Evolutionary conservation across 306 rosid species (phyloP).

Genomic region (Sechiopsis laciniata): DNA sequence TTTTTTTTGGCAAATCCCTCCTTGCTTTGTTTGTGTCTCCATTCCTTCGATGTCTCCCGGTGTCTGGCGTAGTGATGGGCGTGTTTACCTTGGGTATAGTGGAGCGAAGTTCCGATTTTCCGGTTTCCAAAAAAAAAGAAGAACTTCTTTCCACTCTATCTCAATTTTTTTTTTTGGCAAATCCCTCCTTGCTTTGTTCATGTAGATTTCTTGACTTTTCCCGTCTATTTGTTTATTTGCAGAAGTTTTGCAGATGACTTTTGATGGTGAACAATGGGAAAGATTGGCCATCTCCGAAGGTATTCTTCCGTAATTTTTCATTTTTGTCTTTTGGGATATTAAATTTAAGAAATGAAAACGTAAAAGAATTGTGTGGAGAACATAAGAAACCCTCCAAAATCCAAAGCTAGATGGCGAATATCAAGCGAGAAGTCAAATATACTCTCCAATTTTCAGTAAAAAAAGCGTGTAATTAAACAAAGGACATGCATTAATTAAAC

Average conservation of each 20-base stretch:
- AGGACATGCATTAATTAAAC: not conserved
- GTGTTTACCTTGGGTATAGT: no score
- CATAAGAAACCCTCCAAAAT: conserved; percentile 2
- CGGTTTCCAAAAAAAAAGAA: no score
- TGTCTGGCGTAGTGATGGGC: no score
- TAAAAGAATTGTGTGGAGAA: not conserved
- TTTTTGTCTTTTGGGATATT: not conserved
- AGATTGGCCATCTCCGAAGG: conserved; percentile 57
- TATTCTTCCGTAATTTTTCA: conserved; percentile 24
- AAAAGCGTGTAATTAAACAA: not conserved
- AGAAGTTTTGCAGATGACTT: conserved; percentile 78
- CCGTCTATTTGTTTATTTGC: conserved; percentile 34
- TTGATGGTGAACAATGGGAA: conserved; percentile 46
- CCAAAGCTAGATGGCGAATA: not conserved
- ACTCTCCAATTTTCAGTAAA: not conserved
- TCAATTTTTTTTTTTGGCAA: not conserved
- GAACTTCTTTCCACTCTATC: no score
- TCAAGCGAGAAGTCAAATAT: not conserved
- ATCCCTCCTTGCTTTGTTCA: not conserved
- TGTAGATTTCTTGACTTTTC: conserved; percentile 24
- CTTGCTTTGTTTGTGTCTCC: not conserved
- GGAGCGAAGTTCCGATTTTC: no score
- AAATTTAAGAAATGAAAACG: not conserved
- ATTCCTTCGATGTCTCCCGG: no score
- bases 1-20: not conserved